phyloP scores from a whole-genome alignment of 106 monocot species.

The Vanilla planifolia region DNA sequence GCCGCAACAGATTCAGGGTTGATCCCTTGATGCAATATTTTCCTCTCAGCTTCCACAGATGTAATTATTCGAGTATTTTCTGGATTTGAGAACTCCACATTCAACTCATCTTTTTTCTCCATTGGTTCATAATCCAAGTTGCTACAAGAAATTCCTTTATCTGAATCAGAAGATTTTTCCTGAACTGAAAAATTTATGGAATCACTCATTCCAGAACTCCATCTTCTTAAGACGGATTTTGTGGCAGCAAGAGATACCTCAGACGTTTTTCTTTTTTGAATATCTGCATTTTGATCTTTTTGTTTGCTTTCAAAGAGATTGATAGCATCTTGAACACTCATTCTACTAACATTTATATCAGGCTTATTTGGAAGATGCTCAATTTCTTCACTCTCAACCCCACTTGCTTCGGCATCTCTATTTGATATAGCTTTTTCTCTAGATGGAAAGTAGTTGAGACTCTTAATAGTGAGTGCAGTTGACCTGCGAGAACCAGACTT shows the following conservation, averaged over 20 bases:
- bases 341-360: constrained; percentile 63
- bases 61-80: constrained; percentile 6
- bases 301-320: constrained; percentile 91
- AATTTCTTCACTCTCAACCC: constrained; percentile 37
- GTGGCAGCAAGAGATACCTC: constrained; percentile 35
- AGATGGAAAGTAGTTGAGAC: constrained; percentile 63
- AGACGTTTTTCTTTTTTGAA: constrained; percentile 26
- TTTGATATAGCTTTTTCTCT: constrained; percentile 50
- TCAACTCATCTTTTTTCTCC: constrained; percentile 28
- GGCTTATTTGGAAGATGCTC: constrained; percentile 47
- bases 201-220: constrained; percentile 87
- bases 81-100: constrained; percentile 16
- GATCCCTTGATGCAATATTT: constrained; percentile 5
- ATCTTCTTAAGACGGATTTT: constrained; percentile 91
- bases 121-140: constrained; percentile 16
- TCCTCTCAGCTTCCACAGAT: constrained; percentile 26
- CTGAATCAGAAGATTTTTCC: constrained; percentile 25
- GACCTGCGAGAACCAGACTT: constrained; percentile 83
- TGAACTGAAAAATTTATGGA: constrained; percentile 24
- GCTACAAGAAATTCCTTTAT: constrained; percentile 9
- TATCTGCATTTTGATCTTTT: constrained; percentile 55
- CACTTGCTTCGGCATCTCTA: constrained; percentile 39
- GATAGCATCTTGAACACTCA: constrained; percentile 98
- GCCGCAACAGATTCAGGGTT: constrained; percentile 16
- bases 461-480: constrained; percentile 76